Evolutionary conservation across 1,284 basidiomycete genomes (phyloP), one percentile per base, ranked within the genome.

Genomic region (Trichosporon asahii): DNA sequence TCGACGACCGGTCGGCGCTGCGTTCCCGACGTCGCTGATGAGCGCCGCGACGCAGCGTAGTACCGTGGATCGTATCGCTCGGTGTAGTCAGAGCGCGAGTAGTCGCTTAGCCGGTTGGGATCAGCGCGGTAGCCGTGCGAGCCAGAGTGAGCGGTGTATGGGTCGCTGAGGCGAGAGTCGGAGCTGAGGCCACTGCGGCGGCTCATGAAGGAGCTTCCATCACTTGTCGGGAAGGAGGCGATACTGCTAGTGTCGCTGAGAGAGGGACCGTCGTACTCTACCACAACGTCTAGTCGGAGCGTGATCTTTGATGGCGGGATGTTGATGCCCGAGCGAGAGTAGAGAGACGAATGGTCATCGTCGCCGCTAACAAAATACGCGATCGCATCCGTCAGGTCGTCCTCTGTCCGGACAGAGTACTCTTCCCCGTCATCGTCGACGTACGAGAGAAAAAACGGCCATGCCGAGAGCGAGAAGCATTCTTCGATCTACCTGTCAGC

Each of bases 181-280:
- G 21, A 37, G 2, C 33, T 25, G 12, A 61, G 57, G 15, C 31
- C 65, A 12, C 15, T n/a, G 29, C 57, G 57, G 29, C 66, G 60
- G 29, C 23, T 66, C 37, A 23, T 44, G 31, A 37, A 40, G 27
- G 65, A 72, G 53, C 66, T 68, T 21, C 46, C 27, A 61, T 71
- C 72, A 15, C 55, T 46, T 18, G 66, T 57, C 21, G 66, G 57
- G 57, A 78, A 79, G 53, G 76, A 80, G 3, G 87, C 88, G 14
- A 94, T 85, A 12, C 92, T 94, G 7, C 88, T 89, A 0, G 92
- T 92, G 76, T 95, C 94, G 15, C 91, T 94, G 69, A 95, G 85
- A 80, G 90, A 92, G n/a, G 91, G 93, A 0, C 93, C 92, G 78
- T 95, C 94, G 76, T 93, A 94, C 74, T 94, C 93, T 70, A 94